phyloP scores from a whole-genome alignment of 2,329 filamentous ascomycete species.

The Trichoderma atroviride region DNA sequence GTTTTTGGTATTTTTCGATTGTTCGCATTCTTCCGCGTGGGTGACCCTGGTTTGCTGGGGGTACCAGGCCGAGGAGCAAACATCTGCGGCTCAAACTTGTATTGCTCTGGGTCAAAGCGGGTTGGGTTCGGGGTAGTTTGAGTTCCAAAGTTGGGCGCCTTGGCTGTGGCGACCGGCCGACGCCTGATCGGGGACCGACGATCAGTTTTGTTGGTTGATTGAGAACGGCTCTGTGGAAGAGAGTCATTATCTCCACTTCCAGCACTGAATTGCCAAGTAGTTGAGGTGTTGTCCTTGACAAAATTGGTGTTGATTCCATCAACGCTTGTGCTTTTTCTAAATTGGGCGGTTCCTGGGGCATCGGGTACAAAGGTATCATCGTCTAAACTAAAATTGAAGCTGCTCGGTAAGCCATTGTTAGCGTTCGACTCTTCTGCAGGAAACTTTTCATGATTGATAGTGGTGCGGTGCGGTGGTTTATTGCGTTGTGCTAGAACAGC shows the following conservation, averaged over 20 bases:
- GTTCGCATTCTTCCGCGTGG: constrained; percentile 49
- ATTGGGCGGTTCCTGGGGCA: constrained; percentile 44
- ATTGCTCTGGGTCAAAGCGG: constrained; percentile 55
- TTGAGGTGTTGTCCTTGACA: constrained; percentile 50
- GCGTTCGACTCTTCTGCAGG: constrained; percentile 30
- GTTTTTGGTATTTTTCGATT: constrained; percentile 63
- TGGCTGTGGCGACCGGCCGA: constrained; percentile 29
- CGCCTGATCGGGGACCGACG: constrained; percentile 38
- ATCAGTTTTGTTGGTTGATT: constrained; percentile 44
- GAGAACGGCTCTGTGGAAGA: constrained; percentile 39
- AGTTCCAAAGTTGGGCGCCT: constrained; percentile 32
- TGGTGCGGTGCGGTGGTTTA: constrained; percentile 26
- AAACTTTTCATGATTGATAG: neutral
- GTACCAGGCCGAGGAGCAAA: constrained; percentile 51
- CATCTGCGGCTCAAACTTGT: constrained; percentile 57
- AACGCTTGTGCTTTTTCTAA: constrained; percentile 52
- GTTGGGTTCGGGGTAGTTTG: constrained; percentile 33
- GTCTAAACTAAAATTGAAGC: constrained; percentile 55
- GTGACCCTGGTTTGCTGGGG: constrained; percentile 46
- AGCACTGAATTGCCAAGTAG: constrained; percentile 56
- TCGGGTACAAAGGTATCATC: constrained; percentile 46
- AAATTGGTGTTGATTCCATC: constrained; percentile 67
- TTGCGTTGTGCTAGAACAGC: constrained; percentile 25
- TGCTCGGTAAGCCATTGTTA: constrained; percentile 44
- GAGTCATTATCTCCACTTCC: constrained; percentile 43